A percentile compares a stretch with the other conserved stretches of the same genome.
Conservation (phyloP, 352 stramenopile genomes). For the Globisporangium takayamanum region DNA sequence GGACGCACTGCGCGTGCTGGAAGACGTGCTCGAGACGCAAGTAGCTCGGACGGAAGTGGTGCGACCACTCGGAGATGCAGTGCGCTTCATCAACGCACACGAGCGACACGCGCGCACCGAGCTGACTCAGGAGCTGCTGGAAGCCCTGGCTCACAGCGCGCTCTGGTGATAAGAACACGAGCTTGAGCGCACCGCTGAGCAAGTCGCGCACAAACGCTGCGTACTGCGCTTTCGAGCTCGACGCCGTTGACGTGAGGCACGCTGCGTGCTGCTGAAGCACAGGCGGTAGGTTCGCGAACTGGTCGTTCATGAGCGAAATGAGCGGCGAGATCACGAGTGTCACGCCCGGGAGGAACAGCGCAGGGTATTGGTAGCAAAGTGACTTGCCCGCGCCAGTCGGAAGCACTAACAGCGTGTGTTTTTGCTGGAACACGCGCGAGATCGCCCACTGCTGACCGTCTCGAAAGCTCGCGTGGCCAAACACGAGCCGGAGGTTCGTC, state of each 20-base stretch:
- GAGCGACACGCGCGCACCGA: conserved; percentile 52
- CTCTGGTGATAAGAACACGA: conserved; percentile 92
- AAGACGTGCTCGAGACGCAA: conserved; percentile 55
- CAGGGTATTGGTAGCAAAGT: conserved; percentile 96
- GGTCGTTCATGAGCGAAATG: conserved; percentile 92
- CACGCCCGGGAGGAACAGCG: conserved; percentile 76
- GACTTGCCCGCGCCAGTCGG: conserved; percentile 98
- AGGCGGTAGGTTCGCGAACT: conserved; percentile 79
- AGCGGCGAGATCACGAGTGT: conserved; percentile 92
- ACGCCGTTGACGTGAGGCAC: conserved; percentile 40
- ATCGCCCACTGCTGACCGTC: conserved; percentile 81
- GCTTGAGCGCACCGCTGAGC: conserved; percentile 48
- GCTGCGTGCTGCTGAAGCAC: conserved; percentile 46
- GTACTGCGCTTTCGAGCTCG: conserved; percentile 53
- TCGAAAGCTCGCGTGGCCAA: conserved; percentile 80
- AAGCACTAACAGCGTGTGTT: conserved; percentile 89
- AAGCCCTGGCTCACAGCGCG: conserved; percentile 81
- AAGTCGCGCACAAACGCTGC: conserved; percentile 62
- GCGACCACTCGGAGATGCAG: conserved; percentile 93
- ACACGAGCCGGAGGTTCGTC: conserved; percentile 78
- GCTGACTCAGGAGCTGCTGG: conserved; percentile 44
- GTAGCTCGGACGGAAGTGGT: conserved; percentile 91
- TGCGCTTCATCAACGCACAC: conserved; percentile 94
- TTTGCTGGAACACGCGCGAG: conserved; percentile 49
- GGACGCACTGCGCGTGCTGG: conserved; percentile 55